Base-by-base conservation (phyloP, 495 filamentous ascomycete genomes). In the Aspergillus avenaceus region DNA sequence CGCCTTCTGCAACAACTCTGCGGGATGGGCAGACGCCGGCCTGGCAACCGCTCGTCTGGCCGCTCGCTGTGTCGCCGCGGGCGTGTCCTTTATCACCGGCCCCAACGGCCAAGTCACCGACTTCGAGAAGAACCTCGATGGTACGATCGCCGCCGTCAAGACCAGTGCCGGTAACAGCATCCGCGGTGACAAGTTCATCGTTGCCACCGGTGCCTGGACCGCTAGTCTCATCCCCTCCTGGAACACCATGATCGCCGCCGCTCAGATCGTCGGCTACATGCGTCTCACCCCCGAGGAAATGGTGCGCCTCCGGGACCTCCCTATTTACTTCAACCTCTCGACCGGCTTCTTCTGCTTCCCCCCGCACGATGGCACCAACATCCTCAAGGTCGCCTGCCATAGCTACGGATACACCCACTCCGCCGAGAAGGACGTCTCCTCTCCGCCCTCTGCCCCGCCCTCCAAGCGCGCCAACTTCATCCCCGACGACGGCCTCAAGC, bases 121-220 rank as follows among this genome's bases (percentile, higher is more conserved):
- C 2, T 59, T 70, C 12, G 61, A 64, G 18, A 81, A 77, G 27
- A 69, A 69, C 12, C 21, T 46, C 0, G 50, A 61, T 25, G 54
- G 56, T 7, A 47, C 14, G 1, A 53, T 71, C 18, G 50, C 26
- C 7, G 52, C 59, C 0, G 63, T 65, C 7, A 41, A 54, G 4
- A 63, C 64, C 1, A 42, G 44, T 0, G 70, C 74, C 38, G 82
- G 82, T 1, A 55, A 55, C 25, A 60, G 56, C n/a, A 45, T 92
- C 2, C 60, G 62, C 0, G 88, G 86, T 0, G 81, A 86, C 16
- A 73, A 89, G 3, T 82, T 84, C 19, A 73, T 95, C 40, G 67
- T 91, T n/a, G 88, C 90, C 0, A 80, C 88, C 0, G 91, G 91
- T 12, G 86, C 91, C 0, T 95, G 90, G 91, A 86, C 85, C 4